A percentile compares a stretch with the other conserved stretches of the same genome.
phyloP scores from a whole-genome alignment of 176 grass and related monocot genomes.

The Aegilops tauschii region DNA sequence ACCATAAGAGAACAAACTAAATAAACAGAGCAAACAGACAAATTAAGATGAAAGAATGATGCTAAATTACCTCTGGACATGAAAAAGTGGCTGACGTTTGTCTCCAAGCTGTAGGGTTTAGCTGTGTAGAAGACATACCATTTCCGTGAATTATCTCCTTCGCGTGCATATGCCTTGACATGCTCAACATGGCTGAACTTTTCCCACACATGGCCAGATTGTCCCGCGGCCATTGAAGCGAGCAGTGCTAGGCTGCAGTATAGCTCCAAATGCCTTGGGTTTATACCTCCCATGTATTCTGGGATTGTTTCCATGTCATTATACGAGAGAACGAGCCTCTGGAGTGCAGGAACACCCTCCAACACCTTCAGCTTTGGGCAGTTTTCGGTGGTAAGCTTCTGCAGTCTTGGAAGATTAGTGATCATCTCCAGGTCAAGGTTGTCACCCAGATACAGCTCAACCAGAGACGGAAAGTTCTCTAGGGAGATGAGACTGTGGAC shows the following conservation, averaged over 20 bases:
- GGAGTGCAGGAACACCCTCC: neutral
- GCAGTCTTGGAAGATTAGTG: neutral
- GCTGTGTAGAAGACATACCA: neutral
- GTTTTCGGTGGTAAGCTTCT: neutral
- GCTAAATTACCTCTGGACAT: neutral
- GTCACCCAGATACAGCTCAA: rapidly evolving
- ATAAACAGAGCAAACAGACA: too few relatives aligned
- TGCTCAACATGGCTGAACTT: neutral
- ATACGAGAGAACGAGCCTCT: neutral
- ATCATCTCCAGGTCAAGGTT: neutral
- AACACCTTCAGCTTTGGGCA: neutral
- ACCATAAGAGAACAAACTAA: too few relatives aligned
- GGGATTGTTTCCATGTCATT: neutral
- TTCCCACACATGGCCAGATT: neutral
- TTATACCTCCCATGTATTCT: neutral
- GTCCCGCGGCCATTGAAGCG: neutral
- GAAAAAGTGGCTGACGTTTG: neutral
- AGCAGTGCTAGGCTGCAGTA: neutral
- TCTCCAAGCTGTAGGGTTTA: neutral
- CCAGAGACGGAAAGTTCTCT: neutral
- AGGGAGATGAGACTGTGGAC: neutral
- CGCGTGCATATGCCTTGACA: neutral
- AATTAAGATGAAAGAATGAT: neutral
- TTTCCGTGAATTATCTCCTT: neutral
- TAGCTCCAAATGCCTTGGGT: neutral